Evolutionary conservation across 371 early-diverging fungal species (phyloP).

Genomic region (Mortierella sp.): DNA sequence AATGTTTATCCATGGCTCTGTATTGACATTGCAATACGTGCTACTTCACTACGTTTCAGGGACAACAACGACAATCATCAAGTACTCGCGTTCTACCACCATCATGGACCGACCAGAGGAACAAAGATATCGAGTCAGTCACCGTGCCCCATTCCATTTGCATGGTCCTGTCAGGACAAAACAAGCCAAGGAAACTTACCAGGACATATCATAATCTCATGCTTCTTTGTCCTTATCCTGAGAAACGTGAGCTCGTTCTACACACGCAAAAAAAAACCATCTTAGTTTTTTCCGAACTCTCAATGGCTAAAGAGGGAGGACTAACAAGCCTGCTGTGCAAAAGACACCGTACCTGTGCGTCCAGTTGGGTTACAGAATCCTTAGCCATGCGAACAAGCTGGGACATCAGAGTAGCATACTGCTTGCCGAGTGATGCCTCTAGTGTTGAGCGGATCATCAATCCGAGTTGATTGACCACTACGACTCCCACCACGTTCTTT

Average conservation of each 20-base stretch:
- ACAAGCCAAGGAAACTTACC: conserved; percentile 62
- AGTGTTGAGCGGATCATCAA: conserved; percentile 90
- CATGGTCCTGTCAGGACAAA: no score
- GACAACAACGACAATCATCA: conserved; percentile 89
- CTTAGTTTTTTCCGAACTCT: no score
- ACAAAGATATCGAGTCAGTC: no score
- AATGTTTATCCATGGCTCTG: background rate
- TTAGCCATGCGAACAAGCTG: conserved; percentile 76
- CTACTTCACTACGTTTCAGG: conserved; percentile 56
- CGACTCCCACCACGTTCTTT: conserved; percentile 84
- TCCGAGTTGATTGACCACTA: conserved; percentile 81
- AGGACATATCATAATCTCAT: conserved; percentile 95
- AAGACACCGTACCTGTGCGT: conserved; percentile 67
- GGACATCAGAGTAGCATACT: conserved; percentile 84
- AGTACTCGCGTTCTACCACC: conserved; percentile 82
- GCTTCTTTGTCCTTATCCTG: conserved; percentile 90
- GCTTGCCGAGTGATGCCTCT: conserved; percentile 79
- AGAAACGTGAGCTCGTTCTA: conserved; percentile 94
- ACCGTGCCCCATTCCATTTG: no score
- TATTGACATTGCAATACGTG: background rate
- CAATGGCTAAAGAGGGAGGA: no score
- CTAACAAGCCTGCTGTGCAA: no score
- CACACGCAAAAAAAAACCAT: conserved; percentile 5
- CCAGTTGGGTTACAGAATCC: conserved; percentile 75
- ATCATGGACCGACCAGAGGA: no score